Conservation (phyloP, 208 protist species). For the Acanthamoeba royreba region DNA sequence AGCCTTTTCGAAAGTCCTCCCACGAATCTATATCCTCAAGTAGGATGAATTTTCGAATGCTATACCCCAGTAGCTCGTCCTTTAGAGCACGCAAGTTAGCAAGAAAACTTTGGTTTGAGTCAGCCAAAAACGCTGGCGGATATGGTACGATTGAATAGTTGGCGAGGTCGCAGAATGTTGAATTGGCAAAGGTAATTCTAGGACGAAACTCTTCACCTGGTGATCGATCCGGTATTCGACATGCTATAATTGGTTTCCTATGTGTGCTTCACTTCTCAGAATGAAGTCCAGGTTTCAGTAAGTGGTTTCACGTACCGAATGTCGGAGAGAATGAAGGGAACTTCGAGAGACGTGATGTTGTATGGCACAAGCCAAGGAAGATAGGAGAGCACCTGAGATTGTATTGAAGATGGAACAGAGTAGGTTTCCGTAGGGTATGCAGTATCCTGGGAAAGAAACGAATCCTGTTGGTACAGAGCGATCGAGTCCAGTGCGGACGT, state of each 20-base stretch:
- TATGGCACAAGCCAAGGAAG: background rate
- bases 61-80: constrained; percentile 7
- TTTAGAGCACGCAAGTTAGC: background rate
- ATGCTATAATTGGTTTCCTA: background rate
- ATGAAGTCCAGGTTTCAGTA: too few relatives aligned
- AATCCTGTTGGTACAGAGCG: background rate
- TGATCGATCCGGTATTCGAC: background rate
- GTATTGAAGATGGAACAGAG: background rate
- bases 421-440: background rate
- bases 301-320: background rate
- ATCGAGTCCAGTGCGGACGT: background rate
- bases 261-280: background rate
- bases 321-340: background rate
- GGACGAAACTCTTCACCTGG: background rate
- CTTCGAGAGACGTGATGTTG: background rate
- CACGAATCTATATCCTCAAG: background rate
- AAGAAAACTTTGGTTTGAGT: background rate
- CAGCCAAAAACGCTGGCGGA: background rate
- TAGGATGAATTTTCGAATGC: background rate
- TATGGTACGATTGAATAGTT: background rate
- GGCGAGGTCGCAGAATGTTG: background rate
- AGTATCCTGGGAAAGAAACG: background rate
- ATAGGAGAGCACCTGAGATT: background rate
- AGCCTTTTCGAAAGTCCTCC: background rate
- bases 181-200: background rate